Conservation (phyloP, 345 rosid species). For the Pistacia integerrima region DNA sequence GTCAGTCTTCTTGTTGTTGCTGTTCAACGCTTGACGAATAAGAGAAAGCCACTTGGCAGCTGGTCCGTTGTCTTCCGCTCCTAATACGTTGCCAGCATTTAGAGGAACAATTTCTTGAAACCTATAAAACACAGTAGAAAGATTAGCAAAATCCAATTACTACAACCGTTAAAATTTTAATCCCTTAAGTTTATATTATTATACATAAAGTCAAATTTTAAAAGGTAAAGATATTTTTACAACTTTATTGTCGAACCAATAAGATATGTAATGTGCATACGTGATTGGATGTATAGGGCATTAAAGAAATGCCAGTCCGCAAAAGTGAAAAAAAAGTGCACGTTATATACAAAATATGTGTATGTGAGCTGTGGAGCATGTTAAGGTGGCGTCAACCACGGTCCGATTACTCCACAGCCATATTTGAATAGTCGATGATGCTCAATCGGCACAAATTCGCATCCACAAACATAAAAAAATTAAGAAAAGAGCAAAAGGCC, state of each 20-base stretch:
- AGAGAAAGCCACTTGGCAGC: conserved; percentile 83
- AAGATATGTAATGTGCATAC: too few relatives aligned
- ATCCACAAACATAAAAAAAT: background rate
- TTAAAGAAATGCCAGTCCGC: too few relatives aligned
- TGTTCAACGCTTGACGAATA: conserved; percentile 66
- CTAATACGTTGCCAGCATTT: conserved; percentile 82
- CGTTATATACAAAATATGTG: background rate
- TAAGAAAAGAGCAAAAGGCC: background rate
- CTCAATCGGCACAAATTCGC: too few relatives aligned
- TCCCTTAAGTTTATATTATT: too few relatives aligned
- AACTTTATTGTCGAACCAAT: too few relatives aligned
- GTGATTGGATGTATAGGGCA: too few relatives aligned
- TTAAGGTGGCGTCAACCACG: background rate
- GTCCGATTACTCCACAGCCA: background rate
- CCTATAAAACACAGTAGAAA: conserved; percentile 37
- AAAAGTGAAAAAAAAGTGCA: background rate
- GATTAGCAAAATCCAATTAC: too few relatives aligned
- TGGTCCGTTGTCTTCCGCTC: conserved; percentile 76
- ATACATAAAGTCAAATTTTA: too few relatives aligned
- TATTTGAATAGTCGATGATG: background rate
- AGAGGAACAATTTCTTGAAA: conserved; percentile 91
- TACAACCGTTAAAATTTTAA: too few relatives aligned
- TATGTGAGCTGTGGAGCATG: background rate
- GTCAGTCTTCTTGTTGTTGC: conserved; percentile 22
- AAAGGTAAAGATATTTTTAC: too few relatives aligned